phyloP scores from a whole-genome alignment of 192 early-diverging fungal genomes.

The Rhizoclosmatium globosum region DNA sequence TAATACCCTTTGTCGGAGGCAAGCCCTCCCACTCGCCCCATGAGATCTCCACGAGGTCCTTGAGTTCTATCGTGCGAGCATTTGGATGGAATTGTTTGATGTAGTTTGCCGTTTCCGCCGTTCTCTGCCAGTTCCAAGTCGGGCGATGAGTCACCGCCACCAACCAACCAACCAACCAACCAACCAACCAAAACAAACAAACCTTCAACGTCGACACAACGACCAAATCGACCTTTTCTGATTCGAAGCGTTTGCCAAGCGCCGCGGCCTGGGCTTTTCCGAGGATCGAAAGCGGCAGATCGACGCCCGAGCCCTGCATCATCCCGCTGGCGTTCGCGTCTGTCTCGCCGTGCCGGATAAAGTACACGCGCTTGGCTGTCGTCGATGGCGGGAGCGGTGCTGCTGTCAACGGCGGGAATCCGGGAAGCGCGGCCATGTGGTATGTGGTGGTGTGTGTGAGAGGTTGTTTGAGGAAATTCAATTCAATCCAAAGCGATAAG shows the following conservation, averaged over 20 bases:
- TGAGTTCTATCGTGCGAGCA: conserved; percentile 37
- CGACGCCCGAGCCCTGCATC: conserved; percentile 59
- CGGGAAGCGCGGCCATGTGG: neutral
- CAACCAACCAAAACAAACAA: neutral
- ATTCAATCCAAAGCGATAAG: too few relatives aligned
- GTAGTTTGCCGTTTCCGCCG: conserved; percentile 45
- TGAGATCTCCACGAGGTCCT: conserved; percentile 57
- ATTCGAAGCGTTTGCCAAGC: conserved; percentile 4
- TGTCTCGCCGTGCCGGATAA: conserved; percentile 64
- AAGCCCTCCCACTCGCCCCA: conserved; percentile 66
- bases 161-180: too few relatives aligned
- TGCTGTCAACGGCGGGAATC: neutral
- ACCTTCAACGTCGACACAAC: conserved; percentile 54
- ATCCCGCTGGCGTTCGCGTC: conserved; percentile 51
- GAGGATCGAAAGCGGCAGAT: conserved; percentile 47
- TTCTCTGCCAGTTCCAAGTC: conserved; percentile 32
- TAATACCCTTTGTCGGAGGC: conserved; percentile 28
- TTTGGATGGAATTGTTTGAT: conserved; percentile 44
- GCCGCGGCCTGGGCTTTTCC: conserved; percentile 33
- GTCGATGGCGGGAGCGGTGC: neutral
- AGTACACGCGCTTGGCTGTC: conserved; percentile 51
- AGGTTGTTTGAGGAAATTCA: too few relatives aligned
- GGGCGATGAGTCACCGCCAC: neutral
- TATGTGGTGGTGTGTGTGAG: too few relatives aligned
- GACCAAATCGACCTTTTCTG: conserved; percentile 45